Conservation (phyloP, 169 alveolate species). For the Plasmodium knowlesi region DNA sequence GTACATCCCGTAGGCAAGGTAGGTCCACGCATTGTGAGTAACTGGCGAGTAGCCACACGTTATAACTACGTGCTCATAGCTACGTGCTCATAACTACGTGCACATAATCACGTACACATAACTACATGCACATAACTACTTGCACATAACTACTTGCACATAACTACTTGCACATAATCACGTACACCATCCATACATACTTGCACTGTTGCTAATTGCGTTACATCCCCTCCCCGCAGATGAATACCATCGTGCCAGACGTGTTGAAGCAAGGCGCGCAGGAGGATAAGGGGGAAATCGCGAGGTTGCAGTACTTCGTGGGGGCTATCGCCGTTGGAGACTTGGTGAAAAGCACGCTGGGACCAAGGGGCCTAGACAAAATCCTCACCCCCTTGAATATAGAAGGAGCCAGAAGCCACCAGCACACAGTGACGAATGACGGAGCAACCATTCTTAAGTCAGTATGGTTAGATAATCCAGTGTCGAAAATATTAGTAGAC, state of each 20-base stretch:
- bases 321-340: conserved; percentile 99
- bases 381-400: conserved; percentile 93
- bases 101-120: no score
- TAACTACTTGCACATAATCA: no score
- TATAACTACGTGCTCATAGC: background rate
- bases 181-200: no score
- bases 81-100: no score
- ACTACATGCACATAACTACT: no score
- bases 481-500: conserved; percentile 98
- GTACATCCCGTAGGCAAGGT: background rate
- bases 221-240: background rate
- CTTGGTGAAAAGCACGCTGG: conserved; percentile 98
- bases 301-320: conserved; percentile 95
- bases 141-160: no score
- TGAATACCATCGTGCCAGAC: conserved; percentile 91
- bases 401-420: conserved; percentile 90
- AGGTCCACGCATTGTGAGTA: background rate
- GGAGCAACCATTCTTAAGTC: conserved; percentile 99
- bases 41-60: background rate
- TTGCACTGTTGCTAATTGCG: no score
- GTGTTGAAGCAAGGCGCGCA: conserved; percentile 95
- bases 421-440: conserved; percentile 97
- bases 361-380: conserved; percentile 99
- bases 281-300: conserved; percentile 96
- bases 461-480: conserved; percentile 99